phyloP scores from a whole-genome alignment of 1,139 yeast species.

The Candida tunisiensis region DNA sequence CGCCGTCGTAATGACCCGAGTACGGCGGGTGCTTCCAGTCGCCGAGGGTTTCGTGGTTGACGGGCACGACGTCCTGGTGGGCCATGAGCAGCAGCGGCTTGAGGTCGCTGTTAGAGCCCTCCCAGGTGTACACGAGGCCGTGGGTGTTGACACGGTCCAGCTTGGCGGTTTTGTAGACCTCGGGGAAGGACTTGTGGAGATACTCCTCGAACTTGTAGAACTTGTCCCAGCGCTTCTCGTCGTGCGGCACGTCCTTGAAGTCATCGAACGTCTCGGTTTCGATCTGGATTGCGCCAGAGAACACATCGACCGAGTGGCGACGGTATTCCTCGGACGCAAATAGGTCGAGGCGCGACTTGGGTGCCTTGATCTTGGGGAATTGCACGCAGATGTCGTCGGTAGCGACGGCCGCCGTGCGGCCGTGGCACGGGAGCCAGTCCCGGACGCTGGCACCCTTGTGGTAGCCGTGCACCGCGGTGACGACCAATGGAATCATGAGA shows the following conservation, averaged over 20 bases:
- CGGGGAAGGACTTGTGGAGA: conserved; percentile 40
- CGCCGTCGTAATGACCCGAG: conserved; percentile 49
- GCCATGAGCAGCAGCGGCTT: conserved; percentile 57
- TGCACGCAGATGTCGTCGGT: no score
- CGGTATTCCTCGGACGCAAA: conserved; percentile 10
- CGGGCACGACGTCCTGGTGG: conserved; percentile 75
- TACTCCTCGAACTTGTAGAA: conserved; percentile 35
- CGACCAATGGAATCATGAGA: no score
- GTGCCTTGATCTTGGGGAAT: no score
- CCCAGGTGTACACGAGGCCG: conserved; percentile 50
- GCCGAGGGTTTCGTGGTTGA: conserved; percentile 36
- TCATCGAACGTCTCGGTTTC: conserved; percentile 47
- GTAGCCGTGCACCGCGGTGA: no score
- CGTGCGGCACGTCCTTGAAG: conserved; percentile 22
- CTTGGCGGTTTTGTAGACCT: conserved; percentile 29
- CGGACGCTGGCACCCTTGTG: no score
- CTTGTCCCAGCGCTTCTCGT: conserved; percentile 27
- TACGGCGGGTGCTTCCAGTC: conserved; percentile 61
- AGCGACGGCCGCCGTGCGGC: no score
- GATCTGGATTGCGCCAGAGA: conserved; percentile 32
- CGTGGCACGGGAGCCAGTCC: no score
- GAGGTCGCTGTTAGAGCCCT: conserved; percentile 34
- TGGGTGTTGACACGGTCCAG: conserved; percentile 46
- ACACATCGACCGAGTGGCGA: conserved; percentile 7
- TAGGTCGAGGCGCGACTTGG: no score